Evolutionary conservation across 1,139 yeast genomes (phyloP), one percentile per base, ranked within the genome.

Genomic region (Geotrichum phurueaensis): DNA sequence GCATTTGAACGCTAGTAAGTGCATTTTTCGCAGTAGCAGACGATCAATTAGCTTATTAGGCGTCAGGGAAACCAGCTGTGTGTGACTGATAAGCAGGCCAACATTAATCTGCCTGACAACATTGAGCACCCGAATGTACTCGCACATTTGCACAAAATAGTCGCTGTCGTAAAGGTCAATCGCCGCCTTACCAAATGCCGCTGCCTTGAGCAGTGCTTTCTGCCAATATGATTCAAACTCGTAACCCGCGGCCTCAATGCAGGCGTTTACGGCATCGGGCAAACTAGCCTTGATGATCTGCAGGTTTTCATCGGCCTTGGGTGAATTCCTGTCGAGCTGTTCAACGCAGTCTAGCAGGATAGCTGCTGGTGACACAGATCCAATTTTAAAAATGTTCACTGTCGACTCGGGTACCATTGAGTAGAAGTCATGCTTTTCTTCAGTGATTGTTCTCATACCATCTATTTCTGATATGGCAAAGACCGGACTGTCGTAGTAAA

Each of bases 141-240:
- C 82, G 63, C 92, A 78, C 2, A 84, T 81, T 27, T 78, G 76
- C 3, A 90, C 81, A 69, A 86, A 91, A 54, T 79, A 79, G 58
- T 82, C 84, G 1, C 89, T 77, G 69, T 85, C 81, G 67, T 81
- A 84, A 22, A 78, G 74, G 2, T 76, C 81, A 36, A 82, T 71
- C 51, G 87, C 84, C 0, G 89, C 80, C 70, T 92, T 94, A 0
- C 97, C 99, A 74, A 92, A 89, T 0, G 90, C 79, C 0, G 94
- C 97, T 0, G 97, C 96, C 63, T 84, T 80, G 43, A 94, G 74
- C 3, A 94, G 76, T 60, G 82, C 83, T 70, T 91, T 91, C 68
- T 94, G 99, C 87, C 94, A 83, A 57, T 78, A 76, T 0, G 87
- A 81, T 63, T 85, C 88, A 67, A 89, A 84, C 68, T 92, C 98